These are phyloP conservation scores for Ilex asprella DNA, from an alignment of 257 asterid genomes.

Conservation along the genomic window DNA sequence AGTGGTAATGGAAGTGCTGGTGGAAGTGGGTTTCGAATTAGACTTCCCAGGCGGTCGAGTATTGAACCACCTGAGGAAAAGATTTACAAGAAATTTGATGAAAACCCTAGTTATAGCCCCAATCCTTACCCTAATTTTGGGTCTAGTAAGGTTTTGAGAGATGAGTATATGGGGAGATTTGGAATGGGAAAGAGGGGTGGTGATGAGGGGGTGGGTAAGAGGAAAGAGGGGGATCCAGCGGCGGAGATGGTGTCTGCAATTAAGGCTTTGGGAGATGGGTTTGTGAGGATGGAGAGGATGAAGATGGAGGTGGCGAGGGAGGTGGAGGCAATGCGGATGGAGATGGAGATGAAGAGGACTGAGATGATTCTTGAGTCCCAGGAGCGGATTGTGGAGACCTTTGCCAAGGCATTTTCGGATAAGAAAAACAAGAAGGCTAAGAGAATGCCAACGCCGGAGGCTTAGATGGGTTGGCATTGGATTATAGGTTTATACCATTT, in stretches of 20 bases:
- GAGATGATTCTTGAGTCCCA: slow-evolving; percentile 89
- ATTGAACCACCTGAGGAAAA: slow-evolving; percentile 27
- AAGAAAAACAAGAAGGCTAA: slow-evolving; percentile 46
- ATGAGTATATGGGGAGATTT: slow-evolving; percentile 28
- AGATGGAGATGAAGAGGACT: slow-evolving; percentile 95
- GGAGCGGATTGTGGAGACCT: slow-evolving; percentile 73
- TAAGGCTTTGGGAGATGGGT: slow-evolving; percentile 73
- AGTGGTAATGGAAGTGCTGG: slow-evolving; percentile 42
- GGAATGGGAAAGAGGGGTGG: slow-evolving; percentile 32
- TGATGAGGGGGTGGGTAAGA: slow-evolving; percentile 22
- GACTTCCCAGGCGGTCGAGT: slow-evolving; percentile 53
- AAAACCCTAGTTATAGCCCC: slow-evolving; percentile 26
- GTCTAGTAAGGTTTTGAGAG: slow-evolving; percentile 33
- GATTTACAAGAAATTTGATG: slow-evolving; percentile 37
- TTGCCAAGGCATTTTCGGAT: slow-evolving; percentile 54
- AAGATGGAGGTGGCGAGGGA: slow-evolving; percentile 89
- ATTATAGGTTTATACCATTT: not conserved
- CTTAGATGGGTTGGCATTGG: not conserved
- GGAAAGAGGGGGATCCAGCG: slow-evolving; percentile 32
- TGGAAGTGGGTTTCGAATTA: slow-evolving; percentile 60
- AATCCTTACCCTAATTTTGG: slow-evolving; percentile 33
- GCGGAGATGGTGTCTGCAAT: slow-evolving; percentile 61
- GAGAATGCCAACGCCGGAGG: slow-evolving; percentile 33
- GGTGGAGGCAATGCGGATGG: slow-evolving; percentile 85
- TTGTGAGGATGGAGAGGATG: slow-evolving; percentile 81